A percentile compares a stretch with the other conserved stretches of the same genome.
These are phyloP conservation scores for Fusarium metavorans DNA, from an alignment of 2,329 filamentous ascomycete species.

Conservation along the genomic window DNA sequence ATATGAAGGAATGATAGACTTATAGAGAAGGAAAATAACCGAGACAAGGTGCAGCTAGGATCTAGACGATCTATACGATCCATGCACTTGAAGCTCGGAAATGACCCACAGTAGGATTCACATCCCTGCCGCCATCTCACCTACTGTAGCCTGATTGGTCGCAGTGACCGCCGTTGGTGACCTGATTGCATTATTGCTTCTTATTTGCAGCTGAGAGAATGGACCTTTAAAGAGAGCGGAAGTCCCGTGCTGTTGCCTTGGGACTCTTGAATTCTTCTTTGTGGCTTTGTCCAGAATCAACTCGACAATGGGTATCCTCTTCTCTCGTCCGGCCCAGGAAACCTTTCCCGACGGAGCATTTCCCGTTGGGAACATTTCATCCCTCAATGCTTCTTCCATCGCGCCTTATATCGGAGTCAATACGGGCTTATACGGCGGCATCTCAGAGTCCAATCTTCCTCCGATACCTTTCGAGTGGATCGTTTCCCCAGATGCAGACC, in stretches of 20 bases:
- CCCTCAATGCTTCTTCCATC: constrained; percentile 31
- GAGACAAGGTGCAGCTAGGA: not conserved
- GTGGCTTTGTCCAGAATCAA: not conserved
- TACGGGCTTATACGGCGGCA: constrained; percentile 23
- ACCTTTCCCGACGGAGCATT: constrained; percentile 13
- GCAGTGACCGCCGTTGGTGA: too few species aligned
- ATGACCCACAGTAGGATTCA: not conserved
- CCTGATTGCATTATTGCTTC: not conserved
- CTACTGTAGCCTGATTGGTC: too few species aligned
- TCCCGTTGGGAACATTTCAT: constrained; percentile 3
- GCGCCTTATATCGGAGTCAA: constrained; percentile 38
- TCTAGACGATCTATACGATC: not conserved
- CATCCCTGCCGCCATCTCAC: not conserved
- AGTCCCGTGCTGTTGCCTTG: not conserved
- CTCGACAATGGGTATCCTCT: constrained; percentile 28
- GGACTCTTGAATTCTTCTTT: not conserved
- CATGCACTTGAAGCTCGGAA: constrained; percentile 6
- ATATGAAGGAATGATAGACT: constrained; percentile 26
- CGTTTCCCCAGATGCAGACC: constrained; percentile 23
- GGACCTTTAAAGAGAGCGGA: not conserved
- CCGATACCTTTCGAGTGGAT: constrained; percentile 43
- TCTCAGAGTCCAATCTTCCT: constrained; percentile 16
- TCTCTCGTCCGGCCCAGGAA: constrained; percentile 20
- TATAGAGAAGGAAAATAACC: constrained; percentile 7
- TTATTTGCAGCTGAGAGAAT: not conserved